Evolutionary conservation across 148 eudicot species (phyloP), one percentile per base, ranked within the genome.

Genomic region (Nepenthes mirabilis): DNA sequence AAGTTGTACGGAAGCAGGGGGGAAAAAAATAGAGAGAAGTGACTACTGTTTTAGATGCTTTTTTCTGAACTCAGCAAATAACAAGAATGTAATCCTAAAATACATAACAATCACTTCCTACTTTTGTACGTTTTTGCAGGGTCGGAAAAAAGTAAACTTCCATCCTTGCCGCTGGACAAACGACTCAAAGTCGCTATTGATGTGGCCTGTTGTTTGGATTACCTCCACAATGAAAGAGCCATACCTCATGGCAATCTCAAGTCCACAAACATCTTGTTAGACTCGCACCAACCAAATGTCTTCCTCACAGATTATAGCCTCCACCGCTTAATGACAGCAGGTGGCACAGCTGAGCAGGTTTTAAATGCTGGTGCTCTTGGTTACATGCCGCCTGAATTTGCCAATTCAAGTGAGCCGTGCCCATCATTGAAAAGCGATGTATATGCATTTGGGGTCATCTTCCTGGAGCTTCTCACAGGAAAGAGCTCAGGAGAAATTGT

Each of bases 171-270:
- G 48, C 75, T 86, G 33, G 52, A 23, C 2, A 73, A 76, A 40
- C 72, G 88, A 7, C 74, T 80, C 23, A 78, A 76, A 55, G 67
- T 74, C 14, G 77, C 94, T 2, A 48, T 63, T 3, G 88, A 83
- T 12, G 62, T 79, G 37, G 88, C 83, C 32, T 56, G 70, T 37
- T 86, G 94, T 64, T 72, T 86, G 33, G 79, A 74, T 56, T 83
- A 77, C 67, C 88, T 86, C 58, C 88, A 86, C 73, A 80, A 66
- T 12, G 82, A 81, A 59, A 73, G 69, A 57, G 78, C 84, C 54
- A 81, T 83, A 69, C 88, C 88, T 67, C 86, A 83, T 68, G 93
- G 94, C 34, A 86, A 83, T 74, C 81, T 83, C 61, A 86, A 86
- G 70, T 81, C 94, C 40, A 79, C 94, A 40, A 86, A 83, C 72